Conservation (phyloP, 805 yeast genomes). For the Candida germanica region DNA sequence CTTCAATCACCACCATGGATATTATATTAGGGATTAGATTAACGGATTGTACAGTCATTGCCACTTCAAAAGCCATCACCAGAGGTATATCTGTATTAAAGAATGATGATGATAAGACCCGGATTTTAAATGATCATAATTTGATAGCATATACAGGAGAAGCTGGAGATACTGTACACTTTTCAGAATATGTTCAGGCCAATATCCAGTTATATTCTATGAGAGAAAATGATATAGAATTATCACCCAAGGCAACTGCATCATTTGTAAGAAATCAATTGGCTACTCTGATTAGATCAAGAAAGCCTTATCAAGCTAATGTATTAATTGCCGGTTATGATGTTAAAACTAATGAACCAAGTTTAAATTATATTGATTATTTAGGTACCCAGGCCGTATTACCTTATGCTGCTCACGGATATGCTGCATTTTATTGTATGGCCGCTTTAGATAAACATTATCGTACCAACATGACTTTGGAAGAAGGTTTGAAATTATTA, state of each 20-base stretch:
- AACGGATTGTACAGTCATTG: conserved; percentile 75
- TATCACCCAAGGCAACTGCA: conserved; percentile 83
- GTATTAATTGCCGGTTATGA: conserved; percentile 87
- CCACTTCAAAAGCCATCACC: conserved; percentile 93
- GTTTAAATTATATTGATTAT: conserved; percentile 87
- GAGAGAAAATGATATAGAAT: conserved; percentile 73
- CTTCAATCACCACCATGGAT: conserved; percentile 57
- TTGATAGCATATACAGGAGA: conserved; percentile 92
- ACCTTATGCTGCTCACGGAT: conserved; percentile 98
- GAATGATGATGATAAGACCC: conserved; percentile 43
- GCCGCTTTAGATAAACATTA: conserved; percentile 90
- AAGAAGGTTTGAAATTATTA: conserved; percentile 76
- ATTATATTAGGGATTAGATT: conserved; percentile 83
- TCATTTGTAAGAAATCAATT: conserved; percentile 84
- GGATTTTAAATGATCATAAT: conserved; percentile 68
- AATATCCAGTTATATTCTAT: conserved; percentile 84
- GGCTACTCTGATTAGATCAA: conserved; percentile 83
- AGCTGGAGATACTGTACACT: conserved; percentile 93
- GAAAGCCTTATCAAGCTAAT: conserved; percentile 91
- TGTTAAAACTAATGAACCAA: conserved; percentile 52
- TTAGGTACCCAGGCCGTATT: conserved; percentile 86
- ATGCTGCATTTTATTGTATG: conserved; percentile 93
- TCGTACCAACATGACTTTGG: conserved; percentile 66
- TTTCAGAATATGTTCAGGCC: conserved; percentile 92
- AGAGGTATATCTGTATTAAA: conserved; percentile 51